Base-by-base conservation (phyloP, 164 flowering plant species). In the Vitis rupestris region DNA sequence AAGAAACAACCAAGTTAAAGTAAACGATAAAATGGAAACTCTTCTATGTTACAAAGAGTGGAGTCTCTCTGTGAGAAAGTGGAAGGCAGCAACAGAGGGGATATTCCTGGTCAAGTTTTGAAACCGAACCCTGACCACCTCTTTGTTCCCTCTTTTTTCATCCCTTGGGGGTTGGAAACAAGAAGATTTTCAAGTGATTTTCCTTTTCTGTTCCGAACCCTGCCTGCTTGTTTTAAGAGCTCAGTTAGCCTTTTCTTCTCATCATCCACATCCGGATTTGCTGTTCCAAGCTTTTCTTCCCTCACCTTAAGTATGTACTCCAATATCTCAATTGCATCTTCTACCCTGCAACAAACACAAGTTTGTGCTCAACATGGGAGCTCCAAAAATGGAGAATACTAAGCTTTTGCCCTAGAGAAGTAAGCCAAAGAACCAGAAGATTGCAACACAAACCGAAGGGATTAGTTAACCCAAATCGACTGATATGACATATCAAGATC, bases 271-370 rank as follows among this genome's bases (percentile, higher is more conserved):
- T 80, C 82, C 0, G 86, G 86, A 64, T 83, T 74, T 54, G 82
- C 85, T 3, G 85, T 82, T 61, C 83, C 85, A 27, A 83, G 78
- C 65, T 78, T 78, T 56, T 83, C 86, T 68, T 83, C 82, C 68
- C 86, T 80, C 76, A 78, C 68, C 60, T 68, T 78, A 3, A 82
- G 69, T 10, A 82, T 72, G 58, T 75, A 66, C 60, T 83, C 82
- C 75, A 83, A 64, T 49, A 80, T 74, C 61, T 78, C 77, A 68
- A 80, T 80, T 49, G 86, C 82, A 65, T 76, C 86, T 27, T 70
- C 86, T 8, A 74, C 63, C 74, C 86, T 80, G 79, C 19, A 64
- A 59, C 10, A 10, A 31, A 44, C 31, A 10, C 13, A 17, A 11
- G 49, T 63, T 44, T 61, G 16, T 14, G 17, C 14, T 61, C 50